Evolutionary conservation across 164 flowering plant species (phyloP).

Genomic region (Magnolia kwangsiensis): DNA sequence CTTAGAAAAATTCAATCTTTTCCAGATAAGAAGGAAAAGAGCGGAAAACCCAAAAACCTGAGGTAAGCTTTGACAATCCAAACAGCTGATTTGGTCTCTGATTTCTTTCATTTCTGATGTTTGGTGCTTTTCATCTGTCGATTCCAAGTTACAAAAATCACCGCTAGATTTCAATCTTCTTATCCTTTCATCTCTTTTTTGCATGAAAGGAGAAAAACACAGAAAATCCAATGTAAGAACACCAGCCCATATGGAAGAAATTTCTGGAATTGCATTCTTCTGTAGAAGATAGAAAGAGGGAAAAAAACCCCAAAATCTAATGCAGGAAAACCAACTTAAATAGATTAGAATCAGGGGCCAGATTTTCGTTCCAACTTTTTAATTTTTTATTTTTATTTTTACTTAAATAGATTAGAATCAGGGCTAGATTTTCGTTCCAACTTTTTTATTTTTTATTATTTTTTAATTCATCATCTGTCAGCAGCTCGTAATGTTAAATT

Average conservation of each 20-base stretch:
- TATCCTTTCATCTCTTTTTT: not conserved
- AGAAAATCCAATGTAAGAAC: not conserved
- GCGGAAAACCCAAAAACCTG: not conserved
- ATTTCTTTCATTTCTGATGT: not conserved
- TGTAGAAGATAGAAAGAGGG: too few relatives aligned
- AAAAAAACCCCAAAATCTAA: too few relatives aligned
- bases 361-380: too few relatives aligned
- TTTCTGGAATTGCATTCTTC: not conserved
- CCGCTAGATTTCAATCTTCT: not conserved
- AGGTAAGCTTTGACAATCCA: not conserved
- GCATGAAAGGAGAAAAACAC: not conserved
- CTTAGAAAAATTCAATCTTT: too few relatives aligned
- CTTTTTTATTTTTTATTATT: not conserved
- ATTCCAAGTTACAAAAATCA: not conserved
- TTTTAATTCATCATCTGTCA: not conserved
- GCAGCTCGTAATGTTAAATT: slow-evolving; percentile 3
- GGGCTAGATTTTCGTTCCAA: too few relatives aligned
- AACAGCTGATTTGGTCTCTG: not conserved
- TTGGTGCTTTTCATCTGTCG: not conserved
- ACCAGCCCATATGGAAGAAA: not conserved
- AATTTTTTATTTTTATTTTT: too few relatives aligned
- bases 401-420: not conserved
- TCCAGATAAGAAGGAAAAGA: not conserved
- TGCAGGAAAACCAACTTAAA: not conserved
- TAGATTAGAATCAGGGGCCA: not conserved